phyloP scores from a whole-genome alignment of 1,284 basidiomycete genomes.

The Thecaphora thlaspeos region DNA sequence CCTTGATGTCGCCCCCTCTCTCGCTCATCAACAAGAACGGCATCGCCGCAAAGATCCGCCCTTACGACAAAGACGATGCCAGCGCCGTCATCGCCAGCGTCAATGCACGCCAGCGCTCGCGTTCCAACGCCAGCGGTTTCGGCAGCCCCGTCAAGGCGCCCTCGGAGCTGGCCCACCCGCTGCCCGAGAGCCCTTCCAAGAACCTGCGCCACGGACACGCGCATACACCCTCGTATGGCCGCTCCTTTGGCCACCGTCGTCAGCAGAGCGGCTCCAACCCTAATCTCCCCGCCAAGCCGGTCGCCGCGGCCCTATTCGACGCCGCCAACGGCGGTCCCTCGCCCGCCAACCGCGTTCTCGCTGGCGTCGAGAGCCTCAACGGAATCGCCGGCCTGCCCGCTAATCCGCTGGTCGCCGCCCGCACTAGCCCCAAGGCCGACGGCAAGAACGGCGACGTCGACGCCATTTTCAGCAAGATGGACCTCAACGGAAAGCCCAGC shows the following conservation, averaged over 20 bases:
- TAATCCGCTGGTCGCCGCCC: constrained; percentile 24
- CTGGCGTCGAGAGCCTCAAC: constrained; percentile 29
- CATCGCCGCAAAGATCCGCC: constrained; percentile 67
- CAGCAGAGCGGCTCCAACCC: constrained; percentile 43
- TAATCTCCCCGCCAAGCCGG: constrained; percentile 45
- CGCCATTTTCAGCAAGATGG: too few relatives aligned
- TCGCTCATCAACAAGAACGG: constrained; percentile 60
- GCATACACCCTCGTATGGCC: constrained; percentile 24
- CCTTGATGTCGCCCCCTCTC: constrained; percentile 67
- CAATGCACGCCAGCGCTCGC: constrained; percentile 62
- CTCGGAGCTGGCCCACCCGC: constrained; percentile 13
- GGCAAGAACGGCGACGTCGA: too few relatives aligned
- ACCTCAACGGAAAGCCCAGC: not conserved
- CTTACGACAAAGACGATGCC: constrained; percentile 92
- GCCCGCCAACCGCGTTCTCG: constrained; percentile 42
- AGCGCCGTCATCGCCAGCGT: constrained; percentile 84
- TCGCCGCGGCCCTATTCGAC: constrained; percentile 50
- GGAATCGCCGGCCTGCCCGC: constrained; percentile 34
- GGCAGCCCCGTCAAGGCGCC: constrained; percentile 29
- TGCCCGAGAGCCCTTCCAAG: constrained; percentile 20
- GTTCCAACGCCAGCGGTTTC: constrained; percentile 39
- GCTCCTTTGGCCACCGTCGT: constrained; percentile 33
- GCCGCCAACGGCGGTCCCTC: constrained; percentile 50
- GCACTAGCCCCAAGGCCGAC: constrained; percentile 10
- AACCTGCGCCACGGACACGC: constrained; percentile 15